Conservation (phyloP, 106 monocot genomes). For the Dactylorhiza incarnata region DNA sequence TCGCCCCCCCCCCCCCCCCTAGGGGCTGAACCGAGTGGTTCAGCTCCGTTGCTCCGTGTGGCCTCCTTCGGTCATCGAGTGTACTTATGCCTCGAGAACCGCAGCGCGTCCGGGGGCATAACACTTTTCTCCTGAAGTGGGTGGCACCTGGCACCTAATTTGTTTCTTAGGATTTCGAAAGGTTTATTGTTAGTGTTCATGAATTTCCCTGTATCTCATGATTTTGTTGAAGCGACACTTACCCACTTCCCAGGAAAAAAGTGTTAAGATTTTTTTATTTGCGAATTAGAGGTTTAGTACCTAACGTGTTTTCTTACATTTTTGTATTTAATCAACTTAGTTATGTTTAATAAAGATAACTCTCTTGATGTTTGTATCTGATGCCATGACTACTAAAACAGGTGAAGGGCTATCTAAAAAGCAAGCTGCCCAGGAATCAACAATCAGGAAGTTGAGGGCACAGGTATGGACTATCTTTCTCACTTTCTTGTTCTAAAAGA, state of each 20-base stretch:
- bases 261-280: not conserved
- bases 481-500: not conserved
- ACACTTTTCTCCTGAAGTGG: too few species aligned
- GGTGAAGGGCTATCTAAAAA: constrained; percentile 98
- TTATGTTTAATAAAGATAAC: not conserved
- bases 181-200: not conserved
- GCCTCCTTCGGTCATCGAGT: too few species aligned
- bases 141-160: not conserved
- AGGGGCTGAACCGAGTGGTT: too few species aligned
- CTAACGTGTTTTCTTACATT: not conserved
- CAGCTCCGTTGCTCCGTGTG: too few species aligned
- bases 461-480: constrained; percentile 49
- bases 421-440: constrained; percentile 93
- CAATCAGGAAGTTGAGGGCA: constrained; percentile 92
- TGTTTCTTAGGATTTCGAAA: not conserved
- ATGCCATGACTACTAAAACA: constrained; percentile 19
- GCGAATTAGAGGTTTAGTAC: not conserved
- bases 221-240: not conserved
- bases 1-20: too few species aligned
- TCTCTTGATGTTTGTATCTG: constrained; percentile 2
- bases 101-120: too few species aligned
- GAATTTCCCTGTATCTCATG: not conserved
- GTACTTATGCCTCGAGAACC: too few species aligned
- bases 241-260: not conserved
- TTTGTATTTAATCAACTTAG: not conserved